These are phyloP conservation scores for Senna siamea DNA, from an alignment of 306 rosid species.

Conservation along the genomic window DNA sequence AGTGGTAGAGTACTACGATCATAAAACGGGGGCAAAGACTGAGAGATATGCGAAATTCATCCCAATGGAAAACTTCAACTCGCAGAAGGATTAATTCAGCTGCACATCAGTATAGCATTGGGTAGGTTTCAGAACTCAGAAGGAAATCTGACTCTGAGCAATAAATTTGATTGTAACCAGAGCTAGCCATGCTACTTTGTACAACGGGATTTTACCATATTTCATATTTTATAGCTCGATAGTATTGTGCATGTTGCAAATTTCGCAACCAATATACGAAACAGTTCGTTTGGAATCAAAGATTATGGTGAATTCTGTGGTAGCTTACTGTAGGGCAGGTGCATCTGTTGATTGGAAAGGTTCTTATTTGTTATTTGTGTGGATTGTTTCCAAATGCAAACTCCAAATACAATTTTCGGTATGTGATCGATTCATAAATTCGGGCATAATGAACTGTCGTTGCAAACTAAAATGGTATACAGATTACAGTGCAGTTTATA, in stretches of 20 bases:
- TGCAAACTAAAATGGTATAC: neutral
- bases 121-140: neutral
- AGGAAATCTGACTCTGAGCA: slow-evolving; percentile 31
- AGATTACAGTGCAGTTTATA: neutral
- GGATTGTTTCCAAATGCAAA: neutral
- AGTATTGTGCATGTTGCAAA: neutral
- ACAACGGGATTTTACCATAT: neutral
- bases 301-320: neutral
- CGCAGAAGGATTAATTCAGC: slow-evolving; percentile 47
- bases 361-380: neutral
- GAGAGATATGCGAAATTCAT: slow-evolving; percentile 55
- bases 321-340: slow-evolving; percentile 7
- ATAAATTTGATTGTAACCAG: slow-evolving; percentile 1
- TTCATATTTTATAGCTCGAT: neutral
- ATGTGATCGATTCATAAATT: neutral
- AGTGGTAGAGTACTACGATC: slow-evolving; percentile 83
- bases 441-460: neutral
- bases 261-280: neutral
- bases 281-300: slow-evolving; percentile 24
- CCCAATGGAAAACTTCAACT: slow-evolving; percentile 43
- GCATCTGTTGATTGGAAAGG: neutral
- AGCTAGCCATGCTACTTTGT: slow-evolving; percentile 12
- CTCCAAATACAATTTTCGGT: neutral
- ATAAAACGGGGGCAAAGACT: slow-evolving; percentile 46
- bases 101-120: neutral